Evolutionary conservation across 2,329 filamentous ascomycete genomes (phyloP).

Genomic region (Magnaporthiopsis incrustans): DNA sequence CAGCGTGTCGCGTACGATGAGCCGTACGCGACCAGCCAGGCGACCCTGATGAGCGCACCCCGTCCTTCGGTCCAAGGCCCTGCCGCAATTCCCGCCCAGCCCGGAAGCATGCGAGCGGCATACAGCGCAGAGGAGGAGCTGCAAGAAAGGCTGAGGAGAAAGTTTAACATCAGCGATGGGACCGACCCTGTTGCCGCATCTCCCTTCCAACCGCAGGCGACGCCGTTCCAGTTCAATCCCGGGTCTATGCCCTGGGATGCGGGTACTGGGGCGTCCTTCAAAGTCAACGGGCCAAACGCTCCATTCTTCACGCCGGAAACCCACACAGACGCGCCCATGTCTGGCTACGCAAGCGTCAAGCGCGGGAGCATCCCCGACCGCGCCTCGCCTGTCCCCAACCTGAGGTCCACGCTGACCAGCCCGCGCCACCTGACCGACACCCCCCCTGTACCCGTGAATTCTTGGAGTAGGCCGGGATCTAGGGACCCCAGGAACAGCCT

Average conservation of each 20-base stretch:
- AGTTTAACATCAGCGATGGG: constrained; percentile 25
- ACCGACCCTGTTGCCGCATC: constrained; percentile 15
- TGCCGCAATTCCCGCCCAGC: constrained; percentile 3
- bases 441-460: constrained; percentile 22
- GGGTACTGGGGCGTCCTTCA: constrained; percentile 13
- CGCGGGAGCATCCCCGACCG: constrained; percentile 30
- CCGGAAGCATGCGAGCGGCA: constrained; percentile 11
- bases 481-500: constrained; percentile 21
- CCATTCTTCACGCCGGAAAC: background rate
- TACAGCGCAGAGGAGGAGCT: constrained; percentile 31
- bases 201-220: constrained; percentile 19
- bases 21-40: background rate
- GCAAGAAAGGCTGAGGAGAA: constrained; percentile 24
- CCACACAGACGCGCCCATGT: background rate
- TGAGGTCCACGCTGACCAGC: constrained; percentile 9
- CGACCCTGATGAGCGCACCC: constrained; percentile 17
- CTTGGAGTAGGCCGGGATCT: constrained; percentile 29
- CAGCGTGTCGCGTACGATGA: constrained; percentile 2
- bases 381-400: constrained; percentile 19
- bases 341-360: constrained; percentile 11
- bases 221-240: constrained; percentile 38
- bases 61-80: constrained; percentile 29
- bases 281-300: background rate
- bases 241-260: constrained; percentile 36
- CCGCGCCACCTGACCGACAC: constrained; percentile 18